Conservation (phyloP, 139 green algal genomes). For the Closterium sp. region DNA sequence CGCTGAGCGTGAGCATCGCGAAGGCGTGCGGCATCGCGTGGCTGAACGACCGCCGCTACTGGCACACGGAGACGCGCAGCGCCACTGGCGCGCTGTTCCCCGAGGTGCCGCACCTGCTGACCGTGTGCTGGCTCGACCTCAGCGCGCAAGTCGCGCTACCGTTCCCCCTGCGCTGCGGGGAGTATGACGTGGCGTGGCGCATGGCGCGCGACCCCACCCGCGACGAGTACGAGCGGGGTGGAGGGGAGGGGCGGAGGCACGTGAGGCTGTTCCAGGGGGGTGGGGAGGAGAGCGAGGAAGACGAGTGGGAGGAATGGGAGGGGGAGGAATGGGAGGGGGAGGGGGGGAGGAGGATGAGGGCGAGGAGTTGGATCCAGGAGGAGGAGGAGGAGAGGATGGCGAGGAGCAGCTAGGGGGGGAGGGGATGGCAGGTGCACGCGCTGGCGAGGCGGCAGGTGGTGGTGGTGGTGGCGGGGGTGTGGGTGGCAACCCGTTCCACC, state of each 20-base stretch:
- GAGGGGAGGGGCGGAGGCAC: not conserved
- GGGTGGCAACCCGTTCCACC: not conserved
- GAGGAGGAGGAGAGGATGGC: not conserved
- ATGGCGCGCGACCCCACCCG: not conserved
- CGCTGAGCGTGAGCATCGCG: not conserved
- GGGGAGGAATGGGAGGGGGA: too few species aligned
- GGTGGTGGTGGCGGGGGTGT: not conserved
- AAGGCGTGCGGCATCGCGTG: not conserved
- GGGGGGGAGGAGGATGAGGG: not conserved
- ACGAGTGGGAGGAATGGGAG: not conserved
- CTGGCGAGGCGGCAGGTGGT: not conserved
- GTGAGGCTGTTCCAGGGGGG: not conserved
- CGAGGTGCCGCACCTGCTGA: not conserved
- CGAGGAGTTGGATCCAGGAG: not conserved
- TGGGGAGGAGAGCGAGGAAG: not conserved
- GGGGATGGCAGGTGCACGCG: not conserved
- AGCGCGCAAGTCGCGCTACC: not conserved
- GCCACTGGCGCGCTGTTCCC: not conserved
- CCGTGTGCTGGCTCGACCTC: not conserved
- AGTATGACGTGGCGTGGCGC: not conserved
- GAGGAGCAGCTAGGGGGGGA: not conserved
- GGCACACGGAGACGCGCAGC: not conserved
- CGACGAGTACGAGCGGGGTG: not conserved
- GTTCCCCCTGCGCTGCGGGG: not conserved
- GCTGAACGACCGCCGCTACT: not conserved